These are phyloP conservation scores for Irpex sp. DNA, from an alignment of 1,284 basidiomycete genomes.

Conservation along the genomic window DNA sequence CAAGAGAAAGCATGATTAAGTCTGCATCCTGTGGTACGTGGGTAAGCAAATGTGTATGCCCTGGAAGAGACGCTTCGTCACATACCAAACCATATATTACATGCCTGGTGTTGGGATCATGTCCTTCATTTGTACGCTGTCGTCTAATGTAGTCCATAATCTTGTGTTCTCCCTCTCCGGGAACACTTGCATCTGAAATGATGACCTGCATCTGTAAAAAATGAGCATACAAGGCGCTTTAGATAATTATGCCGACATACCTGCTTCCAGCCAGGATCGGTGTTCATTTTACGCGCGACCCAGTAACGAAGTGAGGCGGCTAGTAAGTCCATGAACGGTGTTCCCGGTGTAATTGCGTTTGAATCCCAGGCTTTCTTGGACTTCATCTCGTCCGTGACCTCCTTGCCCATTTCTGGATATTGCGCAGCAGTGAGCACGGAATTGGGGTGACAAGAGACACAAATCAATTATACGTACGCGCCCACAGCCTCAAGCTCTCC, in stretches of 20 bases:
- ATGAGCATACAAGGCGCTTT: slow-evolving; percentile 8
- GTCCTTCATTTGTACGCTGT: slow-evolving; percentile 81
- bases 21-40: slow-evolving; percentile 81
- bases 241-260: slow-evolving; percentile 36
- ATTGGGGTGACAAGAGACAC: background rate
- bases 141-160: slow-evolving; percentile 99
- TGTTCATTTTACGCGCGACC: slow-evolving; percentile 94
- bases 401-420: slow-evolving; percentile 83
- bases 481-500: slow-evolving; percentile 83
- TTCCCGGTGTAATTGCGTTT: slow-evolving; percentile 98
- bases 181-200: slow-evolving; percentile 96
- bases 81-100: slow-evolving; percentile 95
- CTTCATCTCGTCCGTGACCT: slow-evolving; percentile 81
- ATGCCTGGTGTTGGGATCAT: slow-evolving; percentile 95
- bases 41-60: background rate
- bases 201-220: slow-evolving; percentile 80
- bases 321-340: slow-evolving; percentile 96
- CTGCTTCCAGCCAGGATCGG: slow-evolving; percentile 94
- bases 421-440: slow-evolving; percentile 3
- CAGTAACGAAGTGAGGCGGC: slow-evolving; percentile 91
- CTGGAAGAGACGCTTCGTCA: slow-evolving; percentile 7
- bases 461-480: slow-evolving; percentile 42
- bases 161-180: slow-evolving; percentile 99
- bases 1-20: slow-evolving; percentile 97
- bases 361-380: slow-evolving; percentile 93